Base-by-base conservation (phyloP, 495 filamentous ascomycete genomes). In the Extremus antarcticus region DNA sequence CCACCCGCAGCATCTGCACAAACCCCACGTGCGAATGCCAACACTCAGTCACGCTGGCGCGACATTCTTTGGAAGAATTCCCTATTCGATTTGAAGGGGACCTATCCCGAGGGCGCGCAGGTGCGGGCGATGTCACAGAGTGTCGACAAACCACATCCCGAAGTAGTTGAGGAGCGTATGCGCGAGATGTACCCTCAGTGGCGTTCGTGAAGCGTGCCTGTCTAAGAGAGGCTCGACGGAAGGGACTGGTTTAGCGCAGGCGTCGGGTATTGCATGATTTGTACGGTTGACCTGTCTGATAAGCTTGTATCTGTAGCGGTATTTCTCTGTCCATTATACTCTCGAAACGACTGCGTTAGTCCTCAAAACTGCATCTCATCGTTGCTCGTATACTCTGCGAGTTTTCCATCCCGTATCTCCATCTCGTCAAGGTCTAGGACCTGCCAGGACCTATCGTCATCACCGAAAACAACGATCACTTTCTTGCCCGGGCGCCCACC, bases 371-470 rank as follows among this genome's bases (percentile, higher is more conserved):
- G 4, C 29, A 35, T 35, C 29, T 35, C 7, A 35, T 35, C 29
- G 13, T 13, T 13, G 29, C 29, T 35, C n/a, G n/a, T n/a, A n/a
- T n/a, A n/a, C n/a, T n/a, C n/a, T n/a, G n/a, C n/a, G n/a, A n/a
- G n/a, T n/a, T n/a, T n/a, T n/a, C n/a, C n/a, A n/a, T n/a, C n/a
- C n/a, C n/a, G n/a, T n/a, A n/a, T n/a, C n/a, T n/a, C n/a, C n/a
- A n/a, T n/a, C n/a, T 35, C 29, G 29, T 53, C 63, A 29, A 70
- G 45, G 63, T 69, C 66, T 17, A 69, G 54, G 22, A 68, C 58
- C 48, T 51, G 51, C 52, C 63, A 70, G 41, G 55, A 43, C 57
- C 56, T 65, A 15, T 51, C 38, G 41, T 66, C 66, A n/a, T 57
- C 52, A 0, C 58, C 67, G 25, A 70, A 43, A 16, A 69, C 66